Evolutionary conservation across 805 yeast species (phyloP).

Genomic region (Zygoascus bituminiphila): DNA sequence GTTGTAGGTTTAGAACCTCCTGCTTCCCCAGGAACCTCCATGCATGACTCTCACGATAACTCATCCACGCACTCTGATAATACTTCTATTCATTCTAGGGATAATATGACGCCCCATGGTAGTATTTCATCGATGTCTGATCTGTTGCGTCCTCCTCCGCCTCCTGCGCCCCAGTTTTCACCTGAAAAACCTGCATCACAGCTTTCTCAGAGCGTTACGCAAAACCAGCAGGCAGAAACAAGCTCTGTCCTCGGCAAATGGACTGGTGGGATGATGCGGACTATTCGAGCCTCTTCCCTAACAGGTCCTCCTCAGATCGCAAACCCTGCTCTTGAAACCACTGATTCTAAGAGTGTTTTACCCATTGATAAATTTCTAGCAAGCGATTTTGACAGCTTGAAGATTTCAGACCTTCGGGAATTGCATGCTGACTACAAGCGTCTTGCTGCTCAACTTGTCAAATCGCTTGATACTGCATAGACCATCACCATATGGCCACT

Average conservation of each 20-base stretch:
- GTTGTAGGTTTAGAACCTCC: slow-evolving; percentile 19
- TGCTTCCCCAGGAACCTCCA: slow-evolving; percentile 4
- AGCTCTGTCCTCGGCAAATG: slow-evolving; percentile 8
- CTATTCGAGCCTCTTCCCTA: slow-evolving; percentile 13
- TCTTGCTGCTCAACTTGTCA: slow-evolving; percentile 28
- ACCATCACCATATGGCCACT: slow-evolving; percentile 14
- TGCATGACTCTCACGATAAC: slow-evolving; percentile 3
- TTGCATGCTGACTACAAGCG: slow-evolving; percentile 32
- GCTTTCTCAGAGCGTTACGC: background rate
- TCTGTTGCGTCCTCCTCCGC: background rate
- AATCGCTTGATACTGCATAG: slow-evolving; percentile 14
- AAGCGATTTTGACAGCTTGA: slow-evolving; percentile 26
- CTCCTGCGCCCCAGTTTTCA: background rate
- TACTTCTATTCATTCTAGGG: background rate
- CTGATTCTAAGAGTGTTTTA: background rate
- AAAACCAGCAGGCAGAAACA: background rate
- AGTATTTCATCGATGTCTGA: background rate
- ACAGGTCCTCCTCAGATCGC: background rate
- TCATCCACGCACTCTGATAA: background rate
- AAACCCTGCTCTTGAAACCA: background rate
- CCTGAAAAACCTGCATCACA: background rate
- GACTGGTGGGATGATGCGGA: slow-evolving; percentile 12
- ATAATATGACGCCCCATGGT: background rate
- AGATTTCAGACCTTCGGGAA: slow-evolving; percentile 28
- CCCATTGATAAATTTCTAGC: slow-evolving; percentile 19